Evolutionary conservation across 2,329 filamentous ascomycete genomes (phyloP).

Genomic region (Madurella mycetomatis): DNA sequence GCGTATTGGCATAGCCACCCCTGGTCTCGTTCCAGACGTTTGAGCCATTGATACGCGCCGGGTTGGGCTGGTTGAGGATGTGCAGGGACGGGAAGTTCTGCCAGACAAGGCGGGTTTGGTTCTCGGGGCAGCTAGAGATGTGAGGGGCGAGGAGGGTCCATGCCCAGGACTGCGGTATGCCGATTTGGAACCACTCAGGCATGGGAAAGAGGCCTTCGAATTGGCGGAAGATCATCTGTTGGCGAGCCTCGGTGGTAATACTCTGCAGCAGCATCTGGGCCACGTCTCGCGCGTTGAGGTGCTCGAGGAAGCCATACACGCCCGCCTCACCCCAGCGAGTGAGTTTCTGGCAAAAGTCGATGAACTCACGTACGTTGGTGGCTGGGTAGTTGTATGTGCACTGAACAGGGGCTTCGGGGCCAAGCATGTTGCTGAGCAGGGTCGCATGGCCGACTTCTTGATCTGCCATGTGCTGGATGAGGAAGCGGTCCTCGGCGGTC

Average conservation of each 20-base stretch:
- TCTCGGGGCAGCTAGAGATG: conserved; percentile 68
- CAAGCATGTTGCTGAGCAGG: conserved; percentile 72
- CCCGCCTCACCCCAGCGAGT: conserved; percentile 76
- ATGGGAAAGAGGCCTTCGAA: conserved; percentile 75
- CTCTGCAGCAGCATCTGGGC: conserved; percentile 70
- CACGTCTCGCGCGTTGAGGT: conserved; percentile 71
- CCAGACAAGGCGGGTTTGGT: conserved; percentile 73
- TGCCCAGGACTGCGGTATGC: conserved; percentile 77
- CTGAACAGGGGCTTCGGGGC: conserved; percentile 62
- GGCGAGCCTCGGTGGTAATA: conserved; percentile 73
- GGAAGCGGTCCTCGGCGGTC: conserved; percentile 61
- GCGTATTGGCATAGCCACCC: conserved; percentile 53
- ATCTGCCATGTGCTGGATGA: conserved; percentile 72
- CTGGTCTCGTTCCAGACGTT: conserved; percentile 60
- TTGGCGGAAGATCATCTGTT: conserved; percentile 81
- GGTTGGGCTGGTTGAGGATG: conserved; percentile 73
- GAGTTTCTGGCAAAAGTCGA: conserved; percentile 83
- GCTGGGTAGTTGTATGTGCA: conserved; percentile 82
- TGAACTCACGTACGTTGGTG: conserved; percentile 66
- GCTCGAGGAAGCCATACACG: conserved; percentile 75
- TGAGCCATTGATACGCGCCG: conserved; percentile 61
- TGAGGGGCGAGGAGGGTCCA: conserved; percentile 80
- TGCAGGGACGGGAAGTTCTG: conserved; percentile 75
- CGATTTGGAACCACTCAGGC: conserved; percentile 77
- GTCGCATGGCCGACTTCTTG: conserved; percentile 78